These are phyloP conservation scores for Entomortierella chlamydospora DNA, from an alignment of 192 early-diverging fungal species.

Conservation along the genomic window DNA sequence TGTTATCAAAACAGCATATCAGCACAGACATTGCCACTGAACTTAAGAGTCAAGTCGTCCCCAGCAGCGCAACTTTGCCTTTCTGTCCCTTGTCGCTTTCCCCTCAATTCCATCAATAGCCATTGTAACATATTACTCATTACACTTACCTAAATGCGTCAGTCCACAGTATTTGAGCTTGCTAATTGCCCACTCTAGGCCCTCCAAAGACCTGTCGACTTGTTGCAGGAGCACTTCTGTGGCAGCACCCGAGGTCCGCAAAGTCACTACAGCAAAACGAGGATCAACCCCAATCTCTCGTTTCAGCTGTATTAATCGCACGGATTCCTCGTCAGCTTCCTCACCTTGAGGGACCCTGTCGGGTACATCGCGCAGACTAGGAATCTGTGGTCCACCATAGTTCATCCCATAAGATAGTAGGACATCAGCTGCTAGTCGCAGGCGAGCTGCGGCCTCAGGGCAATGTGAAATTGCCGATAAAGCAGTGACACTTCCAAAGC, in stretches of 20 bases:
- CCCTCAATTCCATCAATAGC: not conserved
- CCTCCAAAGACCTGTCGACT: conserved; percentile 57
- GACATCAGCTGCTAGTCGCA: conserved; percentile 44
- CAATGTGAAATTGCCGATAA: conserved; percentile 20
- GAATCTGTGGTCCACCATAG: conserved; percentile 11
- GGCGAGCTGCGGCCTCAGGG: conserved; percentile 33
- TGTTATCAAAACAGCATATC: no score
- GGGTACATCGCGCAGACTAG: conserved; percentile 24
- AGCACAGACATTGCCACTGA: no score
- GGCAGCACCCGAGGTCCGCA: conserved; percentile 41
- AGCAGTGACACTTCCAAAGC: conserved; percentile 26
- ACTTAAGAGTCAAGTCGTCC: no score
- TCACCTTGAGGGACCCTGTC: conserved; percentile 47
- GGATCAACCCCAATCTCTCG: conserved; percentile 17
- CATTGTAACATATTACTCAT: not conserved
- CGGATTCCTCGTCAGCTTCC: conserved; percentile 35
- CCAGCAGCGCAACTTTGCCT: no score
- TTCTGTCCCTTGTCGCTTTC: no score
- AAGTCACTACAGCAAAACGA: conserved; percentile 58
- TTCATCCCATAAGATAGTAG: conserved; percentile 32
- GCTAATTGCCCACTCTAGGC: conserved; percentile 62
- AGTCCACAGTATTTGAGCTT: conserved; percentile 54
- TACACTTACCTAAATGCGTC: conserved; percentile 23
- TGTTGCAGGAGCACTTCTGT: conserved; percentile 56
- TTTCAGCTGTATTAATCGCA: conserved; percentile 1